Evolutionary conservation across 2,329 filamentous ascomycete species (phyloP).

Genomic region (Cyphellophora europaea): DNA sequence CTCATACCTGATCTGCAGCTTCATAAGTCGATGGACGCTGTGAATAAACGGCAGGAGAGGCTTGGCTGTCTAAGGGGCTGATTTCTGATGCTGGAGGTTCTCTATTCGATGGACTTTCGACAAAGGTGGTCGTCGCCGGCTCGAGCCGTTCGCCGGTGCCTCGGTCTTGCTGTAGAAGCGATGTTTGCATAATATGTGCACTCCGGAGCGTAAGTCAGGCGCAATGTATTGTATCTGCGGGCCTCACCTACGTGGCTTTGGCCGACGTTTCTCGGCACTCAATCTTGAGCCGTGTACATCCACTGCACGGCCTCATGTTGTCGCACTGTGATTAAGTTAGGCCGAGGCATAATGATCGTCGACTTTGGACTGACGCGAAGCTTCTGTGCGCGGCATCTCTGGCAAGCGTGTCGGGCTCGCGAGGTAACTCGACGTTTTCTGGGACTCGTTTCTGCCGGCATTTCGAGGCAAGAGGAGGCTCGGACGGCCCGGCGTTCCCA

Average conservation of each 20-base stretch:
- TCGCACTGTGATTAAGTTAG: slow-evolving; percentile 5
- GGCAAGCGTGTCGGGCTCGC: slow-evolving; percentile 10
- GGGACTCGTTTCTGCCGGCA: background rate
- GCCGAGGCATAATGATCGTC: too few relatives aligned
- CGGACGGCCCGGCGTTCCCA: too few relatives aligned
- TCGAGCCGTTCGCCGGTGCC: slow-evolving; percentile 1
- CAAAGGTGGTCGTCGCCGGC: too few relatives aligned
- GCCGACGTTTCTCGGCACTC: slow-evolving; percentile 10
- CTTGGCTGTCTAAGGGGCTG: too few relatives aligned
- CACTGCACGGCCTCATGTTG: slow-evolving; percentile 8
- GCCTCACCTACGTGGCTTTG: background rate
- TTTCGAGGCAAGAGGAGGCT: too few relatives aligned
- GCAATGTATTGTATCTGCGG: background rate
- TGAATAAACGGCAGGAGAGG: slow-evolving; percentile 6
- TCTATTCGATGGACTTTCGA: too few relatives aligned
- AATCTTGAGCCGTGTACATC: slow-evolving; percentile 8
- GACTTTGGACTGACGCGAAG: too few relatives aligned
- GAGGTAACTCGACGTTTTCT: slow-evolving; percentile 1
- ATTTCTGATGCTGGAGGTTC: slow-evolving; percentile 4
- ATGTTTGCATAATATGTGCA: background rate
- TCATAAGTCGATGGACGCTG: slow-evolving; percentile 12
- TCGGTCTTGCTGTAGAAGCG: slow-evolving; percentile 1
- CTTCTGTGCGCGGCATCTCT: slow-evolving; percentile 12
- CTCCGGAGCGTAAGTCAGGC: background rate
- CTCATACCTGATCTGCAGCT: slow-evolving; percentile 8